These are phyloP conservation scores for Penicillium herquei DNA, from an alignment of 495 filamentous ascomycete genomes.

Conservation along the genomic window DNA sequence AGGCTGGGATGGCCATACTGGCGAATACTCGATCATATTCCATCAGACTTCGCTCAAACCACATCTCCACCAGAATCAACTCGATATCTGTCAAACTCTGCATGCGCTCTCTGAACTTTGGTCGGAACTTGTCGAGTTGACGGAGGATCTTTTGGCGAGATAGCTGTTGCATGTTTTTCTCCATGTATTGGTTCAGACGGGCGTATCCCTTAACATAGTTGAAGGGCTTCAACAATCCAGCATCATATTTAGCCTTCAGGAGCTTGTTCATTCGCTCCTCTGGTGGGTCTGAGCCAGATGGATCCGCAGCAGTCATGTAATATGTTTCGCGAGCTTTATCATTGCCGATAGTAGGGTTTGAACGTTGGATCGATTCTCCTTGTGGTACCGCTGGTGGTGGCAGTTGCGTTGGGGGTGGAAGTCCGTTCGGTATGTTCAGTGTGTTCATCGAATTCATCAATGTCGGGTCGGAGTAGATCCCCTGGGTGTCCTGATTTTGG, in stretches of 20 bases:
- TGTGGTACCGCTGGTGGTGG: constrained; percentile 38
- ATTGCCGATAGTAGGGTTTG: constrained; percentile 56
- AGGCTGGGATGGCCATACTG: constrained; percentile 97
- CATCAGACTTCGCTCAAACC: constrained; percentile 93
- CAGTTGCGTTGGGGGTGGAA: constrained; percentile 37
- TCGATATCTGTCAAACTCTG: constrained; percentile 88
- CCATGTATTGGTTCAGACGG: constrained; percentile 84
- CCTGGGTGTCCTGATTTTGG: constrained; percentile 58
- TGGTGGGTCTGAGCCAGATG: constrained; percentile 83
- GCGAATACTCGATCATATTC: constrained; percentile 98
- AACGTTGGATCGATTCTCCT: constrained; percentile 57
- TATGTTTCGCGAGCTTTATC: constrained; percentile 88
- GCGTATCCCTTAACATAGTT: constrained; percentile 98
- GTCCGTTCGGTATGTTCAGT: constrained; percentile 29
- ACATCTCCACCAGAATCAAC: constrained; percentile 93
- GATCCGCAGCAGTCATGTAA: constrained; percentile 95
- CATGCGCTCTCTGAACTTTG: constrained; percentile 94
- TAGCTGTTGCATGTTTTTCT: constrained; percentile 71
- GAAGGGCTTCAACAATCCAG: constrained; percentile 91
- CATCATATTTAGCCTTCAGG: constrained; percentile 91
- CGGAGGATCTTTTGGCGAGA: constrained; percentile 85
- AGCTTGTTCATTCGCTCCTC: constrained; percentile 96
- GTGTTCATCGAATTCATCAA: constrained; percentile 51
- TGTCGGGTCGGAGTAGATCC: constrained; percentile 55
- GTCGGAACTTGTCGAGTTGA: constrained; percentile 88